Evolutionary conservation across 2,329 filamentous ascomycete genomes (phyloP).

Genomic region (Raffaelea ambrosiae): DNA sequence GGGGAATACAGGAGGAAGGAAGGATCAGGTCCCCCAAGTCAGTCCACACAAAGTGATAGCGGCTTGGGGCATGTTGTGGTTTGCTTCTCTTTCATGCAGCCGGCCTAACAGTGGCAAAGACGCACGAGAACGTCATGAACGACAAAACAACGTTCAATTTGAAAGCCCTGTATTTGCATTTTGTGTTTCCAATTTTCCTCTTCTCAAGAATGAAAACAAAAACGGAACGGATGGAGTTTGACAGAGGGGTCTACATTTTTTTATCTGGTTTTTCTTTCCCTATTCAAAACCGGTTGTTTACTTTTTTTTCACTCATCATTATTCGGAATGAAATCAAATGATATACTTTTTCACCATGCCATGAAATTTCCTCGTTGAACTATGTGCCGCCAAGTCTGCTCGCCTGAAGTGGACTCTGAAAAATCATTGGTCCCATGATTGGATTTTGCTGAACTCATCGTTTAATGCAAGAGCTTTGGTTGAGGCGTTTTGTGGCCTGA

Average conservation of each 20-base stretch:
- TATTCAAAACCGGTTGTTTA: background rate
- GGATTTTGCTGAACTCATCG: too few relatives aligned
- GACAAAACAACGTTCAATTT: too few relatives aligned
- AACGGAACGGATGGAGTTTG: slow-evolving; percentile 2
- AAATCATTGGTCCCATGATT: too few relatives aligned
- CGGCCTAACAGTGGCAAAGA: too few relatives aligned
- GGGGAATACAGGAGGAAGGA: background rate
- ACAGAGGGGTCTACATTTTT: slow-evolving; percentile 1
- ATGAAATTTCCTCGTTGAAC: background rate
- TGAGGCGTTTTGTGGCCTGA: too few relatives aligned
- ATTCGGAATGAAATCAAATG: background rate
- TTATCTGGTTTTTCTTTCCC: slow-evolving; percentile 2
- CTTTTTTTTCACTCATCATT: slow-evolving; percentile 2
- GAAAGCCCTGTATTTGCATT: too few relatives aligned
- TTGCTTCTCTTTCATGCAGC: slow-evolving; percentile 2
- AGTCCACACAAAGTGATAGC: background rate
- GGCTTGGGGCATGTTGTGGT: background rate
- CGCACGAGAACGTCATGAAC: too few relatives aligned
- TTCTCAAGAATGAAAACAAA: background rate
- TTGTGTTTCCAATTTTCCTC: slow-evolving; percentile 3
- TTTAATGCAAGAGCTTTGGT: too few relatives aligned
- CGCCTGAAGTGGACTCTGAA: too few relatives aligned
- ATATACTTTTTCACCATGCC: background rate
- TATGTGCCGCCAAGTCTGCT: too few relatives aligned
- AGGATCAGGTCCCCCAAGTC: background rate